Percentiles rank a stretch among this genome's conserved stretches.
These are phyloP conservation scores for Teratosphaeria nubilosa DNA, from an alignment of 2,329 filamentous ascomycete species.

Conservation along the genomic window DNA sequence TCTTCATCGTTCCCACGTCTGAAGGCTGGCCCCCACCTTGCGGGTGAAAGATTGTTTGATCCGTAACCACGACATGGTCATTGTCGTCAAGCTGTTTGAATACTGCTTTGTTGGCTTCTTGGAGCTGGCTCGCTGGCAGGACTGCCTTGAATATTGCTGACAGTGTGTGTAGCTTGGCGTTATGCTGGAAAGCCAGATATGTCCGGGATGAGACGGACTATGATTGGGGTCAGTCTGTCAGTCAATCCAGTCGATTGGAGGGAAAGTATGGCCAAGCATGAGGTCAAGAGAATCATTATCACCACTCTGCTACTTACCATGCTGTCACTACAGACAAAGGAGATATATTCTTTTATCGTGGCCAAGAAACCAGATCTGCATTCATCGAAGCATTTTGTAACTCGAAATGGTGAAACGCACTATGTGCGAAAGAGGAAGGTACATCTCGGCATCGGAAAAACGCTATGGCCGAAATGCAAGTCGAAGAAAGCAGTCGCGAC, in stretches of 20 bases:
- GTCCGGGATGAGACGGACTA: neutral
- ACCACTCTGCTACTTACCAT: neutral
- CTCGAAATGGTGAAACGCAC: neutral
- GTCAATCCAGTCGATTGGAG: neutral
- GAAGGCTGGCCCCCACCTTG: conserved; percentile 67
- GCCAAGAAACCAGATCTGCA: neutral
- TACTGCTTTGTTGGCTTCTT: neutral
- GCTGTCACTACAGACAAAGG: neutral
- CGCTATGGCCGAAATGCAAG: neutral
- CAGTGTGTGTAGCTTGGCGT: neutral
- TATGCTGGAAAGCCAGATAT: neutral
- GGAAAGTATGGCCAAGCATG: no score
- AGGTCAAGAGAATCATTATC: no score
- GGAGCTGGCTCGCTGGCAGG: neutral
- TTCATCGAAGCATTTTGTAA: neutral
- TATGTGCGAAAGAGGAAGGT: neutral
- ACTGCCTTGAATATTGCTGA: neutral
- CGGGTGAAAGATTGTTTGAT: conserved; percentile 59
- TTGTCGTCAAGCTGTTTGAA: neutral
- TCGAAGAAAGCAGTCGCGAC: neutral
- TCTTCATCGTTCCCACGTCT: conserved; percentile 44
- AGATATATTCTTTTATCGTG: no score
- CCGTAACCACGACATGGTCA: neutral
- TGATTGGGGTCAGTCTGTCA: neutral
- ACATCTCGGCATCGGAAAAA: neutral